Evolutionary conservation across 2,329 filamentous ascomycete species (phyloP).

Genomic region (Calonectria pseudoreteaudii): DNA sequence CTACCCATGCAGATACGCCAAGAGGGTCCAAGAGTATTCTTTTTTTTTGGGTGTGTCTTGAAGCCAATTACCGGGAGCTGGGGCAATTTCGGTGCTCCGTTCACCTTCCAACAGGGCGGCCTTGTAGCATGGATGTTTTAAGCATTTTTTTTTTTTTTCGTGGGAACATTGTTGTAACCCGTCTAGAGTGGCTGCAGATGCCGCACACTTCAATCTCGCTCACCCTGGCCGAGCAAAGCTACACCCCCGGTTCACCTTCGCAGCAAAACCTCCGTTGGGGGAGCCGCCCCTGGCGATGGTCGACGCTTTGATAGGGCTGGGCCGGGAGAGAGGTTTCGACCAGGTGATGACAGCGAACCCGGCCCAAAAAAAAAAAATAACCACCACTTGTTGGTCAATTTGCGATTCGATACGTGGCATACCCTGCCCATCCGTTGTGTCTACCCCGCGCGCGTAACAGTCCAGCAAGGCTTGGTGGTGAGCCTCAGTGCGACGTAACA

Average conservation of each 20-base stretch:
- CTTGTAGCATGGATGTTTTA: constrained; percentile 1
- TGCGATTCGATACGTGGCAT: not conserved
- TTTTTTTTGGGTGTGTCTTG: constrained; percentile 2
- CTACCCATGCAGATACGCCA: not conserved
- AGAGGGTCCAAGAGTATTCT: not conserved
- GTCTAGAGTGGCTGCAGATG: constrained; percentile 23
- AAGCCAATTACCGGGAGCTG: constrained; percentile 1
- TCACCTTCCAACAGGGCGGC: not conserved
- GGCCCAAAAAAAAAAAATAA: not conserved
- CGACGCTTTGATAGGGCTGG: constrained; percentile 38
- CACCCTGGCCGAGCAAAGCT: constrained; percentile 29
- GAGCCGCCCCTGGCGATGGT: constrained; percentile 24
- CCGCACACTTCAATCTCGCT: constrained; percentile 38
- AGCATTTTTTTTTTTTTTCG: not conserved
- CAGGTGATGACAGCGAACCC: not conserved
- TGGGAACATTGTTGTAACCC: constrained; percentile 16
- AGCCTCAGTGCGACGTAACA: constrained; percentile 38
- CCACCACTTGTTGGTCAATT: not conserved
- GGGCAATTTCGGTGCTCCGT: constrained; percentile 28
- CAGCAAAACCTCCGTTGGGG: not conserved
- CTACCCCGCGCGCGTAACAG: not conserved
- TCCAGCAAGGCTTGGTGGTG: not conserved
- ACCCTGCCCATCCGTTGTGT: not conserved
- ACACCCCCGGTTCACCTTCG: not conserved
- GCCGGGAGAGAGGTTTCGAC: not conserved